A percentile compares a stretch with the other conserved stretches of the same genome.
These are phyloP conservation scores for Phaeosphaeria sp. DNA, from an alignment of 2,329 filamentous ascomycete genomes.

Conservation along the genomic window DNA sequence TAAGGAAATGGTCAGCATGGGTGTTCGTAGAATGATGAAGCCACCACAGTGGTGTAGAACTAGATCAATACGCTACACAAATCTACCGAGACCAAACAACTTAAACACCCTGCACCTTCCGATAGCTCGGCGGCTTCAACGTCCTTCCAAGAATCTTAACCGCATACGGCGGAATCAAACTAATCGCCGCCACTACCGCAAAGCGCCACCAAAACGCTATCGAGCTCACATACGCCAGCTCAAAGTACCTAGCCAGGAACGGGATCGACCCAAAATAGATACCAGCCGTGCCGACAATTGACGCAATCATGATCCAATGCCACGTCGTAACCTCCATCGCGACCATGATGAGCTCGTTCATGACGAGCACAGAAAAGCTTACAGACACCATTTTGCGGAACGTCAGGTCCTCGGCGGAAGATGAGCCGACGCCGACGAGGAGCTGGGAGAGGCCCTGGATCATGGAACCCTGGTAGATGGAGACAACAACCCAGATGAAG, in stretches of 20 bases:
- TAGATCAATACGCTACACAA: background rate
- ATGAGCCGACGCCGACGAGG: conserved; percentile 72
- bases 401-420: conserved; percentile 11
- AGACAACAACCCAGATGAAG: conserved; percentile 95
- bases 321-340: conserved; percentile 96
- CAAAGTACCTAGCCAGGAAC: conserved; percentile 88
- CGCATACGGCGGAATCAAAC: conserved; percentile 83
- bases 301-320: conserved; percentile 90
- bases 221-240: conserved; percentile 78
- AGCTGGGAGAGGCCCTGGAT: conserved; percentile 95
- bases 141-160: conserved; percentile 84
- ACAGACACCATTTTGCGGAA: conserved; percentile 78
- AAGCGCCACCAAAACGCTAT: conserved; percentile 90
- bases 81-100: conserved; percentile 52
- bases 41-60: background rate
- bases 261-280: conserved; percentile 85
- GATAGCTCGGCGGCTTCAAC: conserved; percentile 90
- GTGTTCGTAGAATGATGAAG: background rate
- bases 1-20: background rate
- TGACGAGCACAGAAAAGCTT: conserved; percentile 86
- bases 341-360: conserved; percentile 98
- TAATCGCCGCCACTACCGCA: conserved; percentile 77
- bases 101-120: conserved; percentile 83
- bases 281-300: conserved; percentile 79
- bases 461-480: conserved; percentile 91